Conservation (phyloP, 192 early-diverging fungal species). For the Podila verticillata region DNA sequence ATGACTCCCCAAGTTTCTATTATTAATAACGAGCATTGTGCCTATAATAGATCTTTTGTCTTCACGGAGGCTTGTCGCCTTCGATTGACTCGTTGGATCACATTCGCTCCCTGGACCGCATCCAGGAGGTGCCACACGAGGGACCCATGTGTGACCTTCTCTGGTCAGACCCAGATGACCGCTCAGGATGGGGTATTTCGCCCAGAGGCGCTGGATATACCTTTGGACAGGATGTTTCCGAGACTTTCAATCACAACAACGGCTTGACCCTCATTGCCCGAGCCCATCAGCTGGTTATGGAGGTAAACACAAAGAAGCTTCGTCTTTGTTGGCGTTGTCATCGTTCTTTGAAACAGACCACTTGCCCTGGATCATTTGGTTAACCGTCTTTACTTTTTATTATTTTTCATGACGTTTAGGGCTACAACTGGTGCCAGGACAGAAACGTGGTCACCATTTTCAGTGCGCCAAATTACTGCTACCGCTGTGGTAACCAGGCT, state of each 20-base stretch:
- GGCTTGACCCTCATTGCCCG: constrained; percentile 95
- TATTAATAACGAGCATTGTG: not conserved
- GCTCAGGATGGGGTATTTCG: constrained; percentile 89
- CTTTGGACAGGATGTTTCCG: constrained; percentile 88
- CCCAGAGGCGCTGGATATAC: constrained; percentile 90
- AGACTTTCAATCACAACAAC: constrained; percentile 94
- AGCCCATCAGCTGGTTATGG: constrained; percentile 94
- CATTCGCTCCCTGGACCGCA: constrained; percentile 92
- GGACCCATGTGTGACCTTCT: constrained; percentile 90
- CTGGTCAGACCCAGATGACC: constrained; percentile 90
- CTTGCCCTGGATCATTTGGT: not conserved
- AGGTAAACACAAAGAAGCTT: constrained; percentile 53
- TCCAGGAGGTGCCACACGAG: constrained; percentile 91
- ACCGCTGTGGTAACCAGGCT: constrained; percentile 99
- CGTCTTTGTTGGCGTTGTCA: not conserved
- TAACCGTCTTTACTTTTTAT: not conserved
- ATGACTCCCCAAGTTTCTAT: not conserved
- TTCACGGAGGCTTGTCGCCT: constrained; percentile 97
- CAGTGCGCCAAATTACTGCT: constrained; percentile 99
- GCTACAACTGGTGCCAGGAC: constrained; percentile 99
- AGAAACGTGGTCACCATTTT: constrained; percentile 99
- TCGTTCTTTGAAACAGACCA: not conserved
- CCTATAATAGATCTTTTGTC: constrained; percentile 86
- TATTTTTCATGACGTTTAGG: constrained; percentile 64
- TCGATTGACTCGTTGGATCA: constrained; percentile 97